Base-by-base conservation (phyloP, 768 basidiomycete genomes). In the Hypholoma fasciculare region DNA sequence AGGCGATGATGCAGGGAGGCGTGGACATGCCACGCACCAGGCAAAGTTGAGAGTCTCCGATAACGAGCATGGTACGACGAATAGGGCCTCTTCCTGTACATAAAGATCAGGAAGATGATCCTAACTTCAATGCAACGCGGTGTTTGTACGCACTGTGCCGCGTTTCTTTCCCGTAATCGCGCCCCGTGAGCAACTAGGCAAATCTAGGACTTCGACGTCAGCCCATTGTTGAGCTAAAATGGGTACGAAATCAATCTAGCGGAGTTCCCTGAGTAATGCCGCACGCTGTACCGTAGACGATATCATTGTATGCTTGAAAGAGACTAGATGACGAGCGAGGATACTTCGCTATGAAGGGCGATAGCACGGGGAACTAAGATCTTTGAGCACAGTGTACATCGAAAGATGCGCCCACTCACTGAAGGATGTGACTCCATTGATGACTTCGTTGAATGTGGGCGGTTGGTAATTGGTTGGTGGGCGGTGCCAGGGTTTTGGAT, bases 261-360 rank as follows among this genome's bases (percentile, higher is more conserved):
- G 20, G 12, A 14, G 2, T 23, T 34, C 49, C n/a, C 34, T 44
- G 7, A 23, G 38, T 13, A 20, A n/a, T 47, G 55, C 47, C 16
- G 5, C n/a, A 37, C 1, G 16, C 54, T 72, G 52, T 52, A 88
- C 90, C 82, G 19, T 84, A 81, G 6, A 82, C 69, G 30, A 92
- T 70, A 58, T 93, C 90, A 67, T 92, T 92, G 73, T 87, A 91
- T 1, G 86, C 78, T 69, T 92, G 90, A 67, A 91, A 89, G 8
- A 92, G 71, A 20, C 81, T 76, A 12, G 85, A 80, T 2, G 85
- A 84, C 14, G 79, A 72, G 23, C 69, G 76, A 37, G 90, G 89
- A 64, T 92, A 92, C 68, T 85, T 89, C 11, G 64, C 59, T 23
- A 88, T 60, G 40, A 85, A 65, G 3, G 72, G 70, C 9, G 81